Percentiles rank a stretch among this genome's conserved stretches.
Evolutionary conservation across 495 filamentous ascomycete genomes (phyloP).

Genomic region (Podospora bellae-mahoneyi): DNA sequence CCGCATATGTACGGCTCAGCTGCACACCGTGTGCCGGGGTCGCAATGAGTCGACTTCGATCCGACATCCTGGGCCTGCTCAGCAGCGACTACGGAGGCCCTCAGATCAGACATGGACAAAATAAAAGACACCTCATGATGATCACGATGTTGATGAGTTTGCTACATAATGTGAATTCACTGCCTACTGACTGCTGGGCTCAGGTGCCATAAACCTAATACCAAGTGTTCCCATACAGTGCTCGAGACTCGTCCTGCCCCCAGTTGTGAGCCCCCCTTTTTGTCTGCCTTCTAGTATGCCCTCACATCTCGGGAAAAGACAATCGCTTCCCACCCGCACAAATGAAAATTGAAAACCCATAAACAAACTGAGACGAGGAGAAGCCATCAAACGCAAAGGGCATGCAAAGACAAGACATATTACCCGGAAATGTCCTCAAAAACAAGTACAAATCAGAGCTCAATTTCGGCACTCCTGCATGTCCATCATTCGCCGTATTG

Average conservation of each 20-base stretch:
- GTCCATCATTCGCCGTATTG: slow-evolving; percentile 15
- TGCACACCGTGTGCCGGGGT: neutral
- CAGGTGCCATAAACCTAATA: neutral
- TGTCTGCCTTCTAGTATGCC: neutral
- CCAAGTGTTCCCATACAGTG: neutral
- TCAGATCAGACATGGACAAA: neutral
- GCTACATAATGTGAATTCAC: neutral
- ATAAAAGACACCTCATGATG: no score
- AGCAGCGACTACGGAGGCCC: neutral
- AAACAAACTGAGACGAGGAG: slow-evolving; percentile 17
- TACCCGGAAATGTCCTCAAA: slow-evolving; percentile 22
- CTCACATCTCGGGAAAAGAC: slow-evolving; percentile 7
- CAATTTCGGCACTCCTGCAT: slow-evolving; percentile 14
- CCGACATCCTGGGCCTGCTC: slow-evolving; percentile 2
- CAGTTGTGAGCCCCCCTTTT: slow-evolving; percentile 13
- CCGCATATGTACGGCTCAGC: neutral
- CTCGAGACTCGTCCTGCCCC: slow-evolving; percentile 21
- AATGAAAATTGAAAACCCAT: slow-evolving; percentile 10
- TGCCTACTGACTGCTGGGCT: neutral
- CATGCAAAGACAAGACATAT: slow-evolving; percentile 22
- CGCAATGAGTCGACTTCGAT: slow-evolving; percentile 4
- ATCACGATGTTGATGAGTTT: neutral
- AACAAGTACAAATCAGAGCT: slow-evolving; percentile 26
- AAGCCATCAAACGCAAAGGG: slow-evolving; percentile 26
- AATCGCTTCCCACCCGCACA: slow-evolving; percentile 7